Conservation (phyloP, 306 rosid species). For the Quercus suber region DNA sequence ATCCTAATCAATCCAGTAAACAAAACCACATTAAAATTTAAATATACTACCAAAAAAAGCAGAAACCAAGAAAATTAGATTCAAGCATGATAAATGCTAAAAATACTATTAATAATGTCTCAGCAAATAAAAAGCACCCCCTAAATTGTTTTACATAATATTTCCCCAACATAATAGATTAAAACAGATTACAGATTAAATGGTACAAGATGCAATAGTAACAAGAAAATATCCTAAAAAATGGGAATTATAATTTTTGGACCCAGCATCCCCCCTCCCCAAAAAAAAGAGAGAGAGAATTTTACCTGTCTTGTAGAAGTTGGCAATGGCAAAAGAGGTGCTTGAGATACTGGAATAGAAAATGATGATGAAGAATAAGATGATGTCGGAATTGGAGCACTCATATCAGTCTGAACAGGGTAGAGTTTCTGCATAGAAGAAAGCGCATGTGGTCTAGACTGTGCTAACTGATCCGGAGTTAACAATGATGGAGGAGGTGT, state of each 20-base stretch:
- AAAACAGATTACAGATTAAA: not conserved
- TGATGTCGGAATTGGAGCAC: conserved; percentile 22
- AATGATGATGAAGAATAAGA: conserved; percentile 29
- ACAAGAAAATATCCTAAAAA: not conserved
- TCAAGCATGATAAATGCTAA: not conserved
- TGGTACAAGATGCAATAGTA: not conserved
- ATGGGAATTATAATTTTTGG: not conserved
- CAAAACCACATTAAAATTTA: too few species aligned
- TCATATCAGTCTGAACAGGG: conserved; percentile 29
- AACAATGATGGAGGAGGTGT: conserved; percentile 36
- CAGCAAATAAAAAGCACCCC: not conserved
- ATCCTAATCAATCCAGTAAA: too few species aligned
- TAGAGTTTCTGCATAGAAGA: conserved; percentile 31
- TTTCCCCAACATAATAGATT: not conserved
- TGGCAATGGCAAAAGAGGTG: conserved; percentile 56
- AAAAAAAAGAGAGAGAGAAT: not conserved
- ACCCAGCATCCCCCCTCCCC: not conserved
- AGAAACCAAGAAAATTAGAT: not conserved
- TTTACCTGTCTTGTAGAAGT: conserved; percentile 48
- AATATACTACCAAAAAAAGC: too few species aligned
- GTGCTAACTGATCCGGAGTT: conserved; percentile 37
- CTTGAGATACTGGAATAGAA: conserved; percentile 38
- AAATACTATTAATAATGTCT: not conserved
- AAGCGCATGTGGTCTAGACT: conserved; percentile 26
- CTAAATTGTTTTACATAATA: not conserved